These are phyloP conservation scores for Fraxinus paxiana DNA, from an alignment of 305 asterid genomes.

Conservation along the genomic window DNA sequence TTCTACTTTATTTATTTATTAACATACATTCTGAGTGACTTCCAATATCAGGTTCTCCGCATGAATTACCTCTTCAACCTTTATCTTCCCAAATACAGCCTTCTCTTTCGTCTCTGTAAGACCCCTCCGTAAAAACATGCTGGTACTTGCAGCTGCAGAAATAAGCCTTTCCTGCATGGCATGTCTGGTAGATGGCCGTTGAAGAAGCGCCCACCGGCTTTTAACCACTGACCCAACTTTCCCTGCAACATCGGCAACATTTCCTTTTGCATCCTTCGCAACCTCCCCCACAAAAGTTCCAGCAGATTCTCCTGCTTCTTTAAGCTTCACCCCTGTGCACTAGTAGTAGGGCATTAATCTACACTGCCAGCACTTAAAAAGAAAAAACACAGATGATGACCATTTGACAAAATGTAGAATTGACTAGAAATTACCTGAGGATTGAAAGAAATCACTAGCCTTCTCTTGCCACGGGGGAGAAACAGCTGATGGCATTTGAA, in stretches of 20 bases:
- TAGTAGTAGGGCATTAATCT: slow-evolving; percentile 20
- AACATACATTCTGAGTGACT: not conserved
- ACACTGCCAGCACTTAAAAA: not conserved
- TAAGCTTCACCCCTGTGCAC: slow-evolving; percentile 62
- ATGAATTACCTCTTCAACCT: slow-evolving; percentile 65
- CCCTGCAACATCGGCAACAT: slow-evolving; percentile 65
- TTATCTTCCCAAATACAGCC: slow-evolving; percentile 63
- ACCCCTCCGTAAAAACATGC: slow-evolving; percentile 65
- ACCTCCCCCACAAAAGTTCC: slow-evolving; percentile 72
- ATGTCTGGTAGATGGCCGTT: slow-evolving; percentile 74
- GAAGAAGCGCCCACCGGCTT: slow-evolving; percentile 66
- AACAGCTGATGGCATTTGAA: slow-evolving; percentile 52
- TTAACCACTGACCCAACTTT: slow-evolving; percentile 73
- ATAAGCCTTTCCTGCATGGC: slow-evolving; percentile 73
- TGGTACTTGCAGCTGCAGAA: slow-evolving; percentile 75
- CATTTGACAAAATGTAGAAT: not conserved
- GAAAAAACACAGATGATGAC: not conserved
- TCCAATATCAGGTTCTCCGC: not conserved
- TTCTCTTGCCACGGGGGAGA: slow-evolving; percentile 83
- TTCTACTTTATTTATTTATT: not conserved
- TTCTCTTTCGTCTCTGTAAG: slow-evolving; percentile 74
- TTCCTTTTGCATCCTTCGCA: slow-evolving; percentile 77
- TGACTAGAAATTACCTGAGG: slow-evolving; percentile 51
- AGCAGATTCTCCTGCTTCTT: slow-evolving; percentile 73
- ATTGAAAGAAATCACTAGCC: slow-evolving; percentile 66